Conservation (phyloP, 345 rosid genomes). For the Theobroma cacao region DNA sequence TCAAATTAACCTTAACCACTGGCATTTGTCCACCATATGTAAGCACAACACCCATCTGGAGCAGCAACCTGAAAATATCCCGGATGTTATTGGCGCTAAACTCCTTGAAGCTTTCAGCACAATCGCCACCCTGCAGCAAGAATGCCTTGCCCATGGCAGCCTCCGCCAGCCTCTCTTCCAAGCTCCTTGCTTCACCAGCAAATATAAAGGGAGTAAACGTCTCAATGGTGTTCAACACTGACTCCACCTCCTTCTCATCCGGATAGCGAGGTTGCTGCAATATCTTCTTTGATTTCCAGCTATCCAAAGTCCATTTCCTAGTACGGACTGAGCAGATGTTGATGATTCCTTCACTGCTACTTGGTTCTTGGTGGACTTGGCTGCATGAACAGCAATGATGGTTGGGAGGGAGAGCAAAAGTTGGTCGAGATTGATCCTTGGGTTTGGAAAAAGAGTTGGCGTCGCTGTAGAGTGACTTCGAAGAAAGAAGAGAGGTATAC, state of each 20-base stretch:
- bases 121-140: conserved; percentile 56
- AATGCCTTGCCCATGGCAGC: conserved; percentile 53
- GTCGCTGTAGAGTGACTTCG: conserved; percentile 41
- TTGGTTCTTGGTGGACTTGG: conserved; percentile 39
- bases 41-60: conserved; percentile 64
- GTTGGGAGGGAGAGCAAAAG: conserved; percentile 28
- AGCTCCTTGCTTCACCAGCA: conserved; percentile 51
- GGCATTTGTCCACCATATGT: conserved; percentile 64
- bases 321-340: background rate
- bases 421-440: conserved; percentile 24
- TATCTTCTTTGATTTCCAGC: conserved; percentile 48
- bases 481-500: conserved; percentile 42
- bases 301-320: conserved; percentile 43
- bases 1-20: conserved; percentile 57
- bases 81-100: conserved; percentile 47
- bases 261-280: conserved; percentile 53
- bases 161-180: conserved; percentile 46
- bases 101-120: conserved; percentile 66
- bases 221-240: conserved; percentile 42
- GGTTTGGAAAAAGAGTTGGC: conserved; percentile 26
- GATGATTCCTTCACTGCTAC: conserved; percentile 25
- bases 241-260: conserved; percentile 32
- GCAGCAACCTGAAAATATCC: conserved; percentile 51
- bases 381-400: conserved; percentile 41
- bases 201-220: conserved; percentile 49